A percentile compares a stretch with the other conserved stretches of the same genome.
Evolutionary conservation across 805 yeast species (phyloP).

Genomic region (Peterozyma xylosa): DNA sequence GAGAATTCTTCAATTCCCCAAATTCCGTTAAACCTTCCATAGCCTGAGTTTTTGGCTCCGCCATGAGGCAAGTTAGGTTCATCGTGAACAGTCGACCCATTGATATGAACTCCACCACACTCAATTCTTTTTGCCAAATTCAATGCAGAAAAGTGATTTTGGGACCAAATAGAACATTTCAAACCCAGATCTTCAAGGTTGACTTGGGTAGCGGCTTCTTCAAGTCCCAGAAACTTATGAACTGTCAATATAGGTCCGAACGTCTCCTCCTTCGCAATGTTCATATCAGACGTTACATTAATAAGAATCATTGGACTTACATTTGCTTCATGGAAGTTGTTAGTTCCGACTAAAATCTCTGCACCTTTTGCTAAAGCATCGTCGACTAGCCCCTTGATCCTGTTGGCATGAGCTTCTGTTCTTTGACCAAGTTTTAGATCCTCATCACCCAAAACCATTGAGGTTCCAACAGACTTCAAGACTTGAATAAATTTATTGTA

Average conservation of each 20-base stretch:
- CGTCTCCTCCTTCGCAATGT: constrained; percentile 23
- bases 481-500: constrained; percentile 21
- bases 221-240: constrained; percentile 16
- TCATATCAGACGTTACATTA: constrained; percentile 23
- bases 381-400: constrained; percentile 19
- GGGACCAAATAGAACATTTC: constrained; percentile 34
- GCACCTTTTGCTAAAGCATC: constrained; percentile 35
- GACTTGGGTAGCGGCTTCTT: constrained; percentile 15
- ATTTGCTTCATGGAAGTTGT: constrained; percentile 1
- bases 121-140: constrained; percentile 26
- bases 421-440: constrained; percentile 24
- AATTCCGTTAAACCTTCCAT: constrained; percentile 32
- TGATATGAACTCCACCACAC: constrained; percentile 31
- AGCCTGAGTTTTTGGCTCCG: constrained; percentile 34
- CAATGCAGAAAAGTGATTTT: constrained; percentile 25
- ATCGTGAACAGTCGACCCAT: constrained; percentile 19
- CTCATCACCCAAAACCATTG: constrained; percentile 10
- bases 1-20: constrained; percentile 39
- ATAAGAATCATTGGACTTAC: constrained; percentile 25
- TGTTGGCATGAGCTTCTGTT: constrained; percentile 16
- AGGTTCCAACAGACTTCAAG: constrained; percentile 10
- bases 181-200: constrained; percentile 28
- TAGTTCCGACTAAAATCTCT: constrained; percentile 17
- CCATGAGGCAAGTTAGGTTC: constrained; percentile 32
- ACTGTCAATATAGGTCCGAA: constrained; percentile 37